These are phyloP conservation scores for Vigna reflexopilosa DNA, from an alignment of 306 rosid species.

Conservation along the genomic window DNA sequence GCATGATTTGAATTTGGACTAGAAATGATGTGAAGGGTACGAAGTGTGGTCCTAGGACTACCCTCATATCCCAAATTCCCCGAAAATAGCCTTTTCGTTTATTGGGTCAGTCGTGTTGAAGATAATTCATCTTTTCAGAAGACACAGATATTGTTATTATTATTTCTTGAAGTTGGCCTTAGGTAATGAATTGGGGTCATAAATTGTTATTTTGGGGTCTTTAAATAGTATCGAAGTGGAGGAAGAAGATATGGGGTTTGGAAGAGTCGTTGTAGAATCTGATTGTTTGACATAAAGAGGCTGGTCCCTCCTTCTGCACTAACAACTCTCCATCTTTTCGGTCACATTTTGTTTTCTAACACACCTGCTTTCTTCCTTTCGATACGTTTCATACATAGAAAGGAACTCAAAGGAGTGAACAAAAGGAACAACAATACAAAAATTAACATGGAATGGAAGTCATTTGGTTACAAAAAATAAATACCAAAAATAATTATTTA, in stretches of 20 bases:
- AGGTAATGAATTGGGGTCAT: not conserved
- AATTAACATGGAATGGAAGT: too few relatives aligned
- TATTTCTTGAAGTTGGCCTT: not conserved
- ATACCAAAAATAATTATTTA: too few relatives aligned
- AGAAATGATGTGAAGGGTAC: not conserved
- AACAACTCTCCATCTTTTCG: not conserved
- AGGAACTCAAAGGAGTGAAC: too few relatives aligned
- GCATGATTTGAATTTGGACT: not conserved
- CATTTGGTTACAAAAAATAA: too few relatives aligned
- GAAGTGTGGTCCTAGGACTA: slow-evolving; percentile 17
- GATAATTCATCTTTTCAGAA: too few relatives aligned
- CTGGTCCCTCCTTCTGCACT: not conserved
- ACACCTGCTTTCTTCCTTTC: not conserved
- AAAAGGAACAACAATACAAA: too few relatives aligned
- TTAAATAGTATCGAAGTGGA: not conserved
- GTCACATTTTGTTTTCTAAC: not conserved
- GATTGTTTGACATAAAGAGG: not conserved
- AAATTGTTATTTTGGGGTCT: not conserved
- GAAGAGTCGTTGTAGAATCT: slow-evolving; percentile 7
- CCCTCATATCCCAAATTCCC: not conserved
- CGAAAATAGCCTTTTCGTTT: slow-evolving; percentile 12
- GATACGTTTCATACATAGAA: too few relatives aligned
- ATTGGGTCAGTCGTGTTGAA: not conserved
- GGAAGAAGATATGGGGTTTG: slow-evolving; percentile 10
- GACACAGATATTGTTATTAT: too few relatives aligned